Percentiles rank a stretch among this genome's conserved stretches.
phyloP scores from a whole-genome alignment of 768 basidiomycete species.

The Tylopilus sp. region DNA sequence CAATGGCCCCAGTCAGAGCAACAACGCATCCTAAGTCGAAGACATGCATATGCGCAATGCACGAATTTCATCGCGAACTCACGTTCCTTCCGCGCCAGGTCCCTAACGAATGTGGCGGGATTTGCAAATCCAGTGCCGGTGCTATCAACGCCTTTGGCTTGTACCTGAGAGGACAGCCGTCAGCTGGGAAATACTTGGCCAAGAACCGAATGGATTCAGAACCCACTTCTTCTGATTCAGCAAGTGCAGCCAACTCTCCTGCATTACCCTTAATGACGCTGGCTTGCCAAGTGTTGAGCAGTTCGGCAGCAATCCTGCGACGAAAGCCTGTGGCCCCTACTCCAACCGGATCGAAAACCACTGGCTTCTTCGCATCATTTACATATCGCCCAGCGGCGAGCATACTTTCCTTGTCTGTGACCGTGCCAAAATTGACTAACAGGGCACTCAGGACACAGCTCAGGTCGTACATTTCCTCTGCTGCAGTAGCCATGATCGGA shows the following conservation, averaged over 20 bases:
- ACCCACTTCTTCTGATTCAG: slow-evolving; percentile 69
- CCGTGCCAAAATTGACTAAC: slow-evolving; percentile 85
- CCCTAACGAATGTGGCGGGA: slow-evolving; percentile 64
- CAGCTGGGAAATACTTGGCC: background rate
- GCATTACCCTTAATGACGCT: slow-evolving; percentile 95
- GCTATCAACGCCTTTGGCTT: slow-evolving; percentile 83
- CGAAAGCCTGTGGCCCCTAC: slow-evolving; percentile 79
- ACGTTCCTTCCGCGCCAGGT: slow-evolving; percentile 75
- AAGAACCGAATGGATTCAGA: background rate
- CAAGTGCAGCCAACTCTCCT: slow-evolving; percentile 78
- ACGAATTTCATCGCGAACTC: slow-evolving; percentile 24
- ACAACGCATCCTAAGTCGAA: slow-evolving; percentile 63
- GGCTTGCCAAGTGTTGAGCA: slow-evolving; percentile 77
- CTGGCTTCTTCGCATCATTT: slow-evolving; percentile 65
- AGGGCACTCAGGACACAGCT: slow-evolving; percentile 61
- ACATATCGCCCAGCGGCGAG: slow-evolving; percentile 66
- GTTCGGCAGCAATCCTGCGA: slow-evolving; percentile 50
- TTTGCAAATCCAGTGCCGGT: slow-evolving; percentile 73
- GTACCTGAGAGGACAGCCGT: slow-evolving; percentile 42
- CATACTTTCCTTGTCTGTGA: slow-evolving; percentile 72
- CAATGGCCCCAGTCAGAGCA: slow-evolving; percentile 73
- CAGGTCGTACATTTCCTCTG: slow-evolving; percentile 80
- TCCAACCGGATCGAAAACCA: slow-evolving; percentile 92
- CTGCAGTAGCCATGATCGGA: slow-evolving; percentile 90
- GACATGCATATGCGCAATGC: background rate